Conservation (phyloP, 768 basidiomycete genomes). For the Chiua virens region DNA sequence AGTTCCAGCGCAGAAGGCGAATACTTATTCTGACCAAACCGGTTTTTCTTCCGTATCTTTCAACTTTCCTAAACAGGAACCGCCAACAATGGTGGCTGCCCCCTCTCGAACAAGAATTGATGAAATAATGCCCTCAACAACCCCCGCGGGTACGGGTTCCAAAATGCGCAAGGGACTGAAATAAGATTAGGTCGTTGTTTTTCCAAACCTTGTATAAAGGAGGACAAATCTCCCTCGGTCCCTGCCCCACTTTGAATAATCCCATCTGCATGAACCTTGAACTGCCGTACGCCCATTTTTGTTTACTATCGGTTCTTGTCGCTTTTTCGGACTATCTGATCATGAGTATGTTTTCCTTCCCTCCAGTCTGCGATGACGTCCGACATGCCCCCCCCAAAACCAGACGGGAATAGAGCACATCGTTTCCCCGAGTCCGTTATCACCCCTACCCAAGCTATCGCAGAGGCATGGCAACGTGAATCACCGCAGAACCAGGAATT, state of each 20-base stretch:
- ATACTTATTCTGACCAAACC: constrained; percentile 31
- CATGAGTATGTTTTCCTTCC: constrained; percentile 28
- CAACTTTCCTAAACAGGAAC: constrained; percentile 32
- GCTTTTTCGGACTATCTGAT: constrained; percentile 24
- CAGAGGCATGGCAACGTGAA: constrained; percentile 66
- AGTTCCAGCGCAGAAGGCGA: constrained; percentile 37
- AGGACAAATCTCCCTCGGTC: constrained; percentile 24
- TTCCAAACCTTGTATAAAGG: constrained; percentile 37
- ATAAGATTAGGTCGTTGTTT: constrained; percentile 29
- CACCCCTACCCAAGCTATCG: constrained; percentile 63
- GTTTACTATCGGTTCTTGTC: constrained; percentile 26
- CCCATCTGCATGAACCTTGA: constrained; percentile 34
- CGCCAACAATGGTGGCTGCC: constrained; percentile 31
- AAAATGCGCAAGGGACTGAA: constrained; percentile 20
- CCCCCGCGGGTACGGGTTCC: constrained; percentile 24
- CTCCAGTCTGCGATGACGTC: constrained; percentile 38
- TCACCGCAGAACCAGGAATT: constrained; percentile 56
- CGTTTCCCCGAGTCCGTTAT: constrained; percentile 28
- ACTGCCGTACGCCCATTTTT: constrained; percentile 39
- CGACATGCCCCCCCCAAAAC: constrained; percentile 34
- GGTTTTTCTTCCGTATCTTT: constrained; percentile 31
- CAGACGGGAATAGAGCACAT: constrained; percentile 33
- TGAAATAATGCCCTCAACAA: neutral
- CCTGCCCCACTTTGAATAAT: constrained; percentile 20
- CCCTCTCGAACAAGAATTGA: no score